These are phyloP conservation scores for Candida loeiensis DNA, from an alignment of 805 yeast genomes.

Conservation along the genomic window DNA sequence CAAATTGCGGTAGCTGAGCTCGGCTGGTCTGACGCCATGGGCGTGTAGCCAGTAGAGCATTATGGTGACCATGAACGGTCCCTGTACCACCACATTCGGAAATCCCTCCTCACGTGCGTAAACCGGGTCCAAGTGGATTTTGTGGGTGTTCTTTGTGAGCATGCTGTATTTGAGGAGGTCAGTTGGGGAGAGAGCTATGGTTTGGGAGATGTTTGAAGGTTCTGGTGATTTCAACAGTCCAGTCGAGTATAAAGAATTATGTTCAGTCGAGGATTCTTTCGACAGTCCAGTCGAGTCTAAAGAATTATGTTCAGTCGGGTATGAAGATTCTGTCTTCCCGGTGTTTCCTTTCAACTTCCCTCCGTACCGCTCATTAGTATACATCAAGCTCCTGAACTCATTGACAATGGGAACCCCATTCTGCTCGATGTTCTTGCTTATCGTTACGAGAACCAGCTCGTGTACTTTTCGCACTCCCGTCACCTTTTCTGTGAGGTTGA, in stretches of 20 bases:
- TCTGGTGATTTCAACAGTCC: too few species aligned
- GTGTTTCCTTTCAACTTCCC: not conserved
- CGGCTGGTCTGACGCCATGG: constrained; percentile 13
- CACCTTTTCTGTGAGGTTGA: constrained; percentile 53
- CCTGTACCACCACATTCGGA: constrained; percentile 66
- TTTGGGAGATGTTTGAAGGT: too few species aligned
- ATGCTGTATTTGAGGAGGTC: constrained; percentile 65
- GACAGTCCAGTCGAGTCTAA: too few species aligned
- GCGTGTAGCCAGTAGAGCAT: constrained; percentile 49
- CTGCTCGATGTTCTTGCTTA: constrained; percentile 46
- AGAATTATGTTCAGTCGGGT: too few species aligned
- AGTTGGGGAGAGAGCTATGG: constrained; percentile 35
- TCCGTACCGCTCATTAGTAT: constrained; percentile 44
- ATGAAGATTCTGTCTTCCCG: too few species aligned
- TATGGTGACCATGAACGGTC: constrained; percentile 70
- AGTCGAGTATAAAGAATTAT: too few species aligned
- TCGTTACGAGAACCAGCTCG: constrained; percentile 48
- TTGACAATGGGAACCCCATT: constrained; percentile 23
- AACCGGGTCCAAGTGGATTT: constrained; percentile 65
- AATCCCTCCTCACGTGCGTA: constrained; percentile 64
- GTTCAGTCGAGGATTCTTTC: too few species aligned
- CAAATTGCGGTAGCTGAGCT: constrained; percentile 46
- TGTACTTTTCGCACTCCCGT: constrained; percentile 33
- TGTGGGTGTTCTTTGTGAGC: constrained; percentile 78
- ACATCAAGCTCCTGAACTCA: constrained; percentile 62